These are phyloP conservation scores for Penicillium canescens DNA, from an alignment of 495 filamentous ascomycete species.

Conservation along the genomic window DNA sequence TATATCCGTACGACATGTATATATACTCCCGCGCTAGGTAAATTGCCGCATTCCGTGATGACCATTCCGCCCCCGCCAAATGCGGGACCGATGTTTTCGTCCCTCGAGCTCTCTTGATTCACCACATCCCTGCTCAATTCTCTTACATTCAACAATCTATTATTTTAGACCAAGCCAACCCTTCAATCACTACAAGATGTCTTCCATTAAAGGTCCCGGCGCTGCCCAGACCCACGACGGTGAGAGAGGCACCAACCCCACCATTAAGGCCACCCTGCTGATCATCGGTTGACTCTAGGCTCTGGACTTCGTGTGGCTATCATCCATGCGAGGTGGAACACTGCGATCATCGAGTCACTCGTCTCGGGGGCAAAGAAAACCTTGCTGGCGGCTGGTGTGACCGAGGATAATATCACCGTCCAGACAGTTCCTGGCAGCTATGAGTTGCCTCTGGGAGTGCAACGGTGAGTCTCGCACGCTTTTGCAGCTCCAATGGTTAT, in stretches of 20 bases:
- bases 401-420: conserved; percentile 80
- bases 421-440: conserved; percentile 92
- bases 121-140: conserved; percentile 1
- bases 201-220: conserved; percentile 61
- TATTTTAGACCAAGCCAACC: neutral
- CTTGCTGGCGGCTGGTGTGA: conserved; percentile 71
- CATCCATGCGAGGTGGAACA: conserved; percentile 95
- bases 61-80: conserved; percentile 27
- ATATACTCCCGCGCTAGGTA: neutral
- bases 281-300: conserved; percentile 45
- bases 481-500: neutral
- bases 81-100: conserved; percentile 27
- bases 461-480: conserved; percentile 55
- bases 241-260: conserved; percentile 21
- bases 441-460: conserved; percentile 86
- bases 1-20: too few relatives aligned
- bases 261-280: conserved; percentile 2
- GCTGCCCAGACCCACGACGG: conserved; percentile 51
- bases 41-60: conserved; percentile 18
- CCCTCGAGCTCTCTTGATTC: conserved; percentile 1
- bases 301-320: conserved; percentile 87
- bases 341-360: conserved; percentile 71
- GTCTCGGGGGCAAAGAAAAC: conserved; percentile 68
- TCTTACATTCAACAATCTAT: neutral
- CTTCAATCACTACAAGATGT: conserved; percentile 23